Conservation (phyloP, 1,139 yeast genomes). For the Hyphopichia pseudoburtonii region DNA sequence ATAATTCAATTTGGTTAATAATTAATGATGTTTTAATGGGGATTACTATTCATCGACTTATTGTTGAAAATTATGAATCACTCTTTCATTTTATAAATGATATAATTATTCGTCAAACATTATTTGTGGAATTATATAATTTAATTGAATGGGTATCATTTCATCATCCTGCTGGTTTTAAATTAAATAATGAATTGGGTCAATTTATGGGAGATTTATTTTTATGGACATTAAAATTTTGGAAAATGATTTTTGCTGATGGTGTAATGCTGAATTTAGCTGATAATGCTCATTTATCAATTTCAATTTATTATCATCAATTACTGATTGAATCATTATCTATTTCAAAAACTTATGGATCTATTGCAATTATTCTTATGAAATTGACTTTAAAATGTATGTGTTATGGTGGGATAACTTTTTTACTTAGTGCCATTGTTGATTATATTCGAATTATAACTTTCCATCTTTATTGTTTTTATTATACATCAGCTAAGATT, state of each 20-base stretch:
- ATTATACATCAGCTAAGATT: conserved; percentile 74
- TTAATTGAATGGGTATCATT: conserved; percentile 76
- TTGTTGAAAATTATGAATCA: conserved; percentile 43
- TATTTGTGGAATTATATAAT: conserved; percentile 36
- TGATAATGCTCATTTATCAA: neutral
- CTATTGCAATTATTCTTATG: neutral
- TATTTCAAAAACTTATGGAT: neutral
- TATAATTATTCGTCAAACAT: conserved; percentile 30
- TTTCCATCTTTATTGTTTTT: conserved; percentile 73
- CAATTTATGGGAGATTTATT: conserved; percentile 83
- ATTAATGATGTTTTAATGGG: conserved; percentile 83
- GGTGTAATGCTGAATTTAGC: neutral
- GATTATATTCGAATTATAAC: conserved; percentile 67
- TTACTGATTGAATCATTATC: neutral
- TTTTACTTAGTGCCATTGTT: conserved; percentile 62
- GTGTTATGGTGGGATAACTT: conserved; percentile 57
- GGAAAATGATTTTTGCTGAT: conserved; percentile 38
- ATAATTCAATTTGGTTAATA: conserved; percentile 86
- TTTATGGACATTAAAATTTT: conserved; percentile 78
- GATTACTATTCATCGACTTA: conserved; percentile 50
- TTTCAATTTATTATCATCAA: neutral
- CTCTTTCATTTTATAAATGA: conserved; percentile 37
- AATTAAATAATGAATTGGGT: conserved; percentile 84
- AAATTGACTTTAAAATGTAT: conserved; percentile 16
- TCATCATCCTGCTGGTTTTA: conserved; percentile 88